Evolutionary conservation across 805 yeast genomes (phyloP), one percentile per base, ranked within the genome.

Genomic region (Zygoascus bituminiphila): DNA sequence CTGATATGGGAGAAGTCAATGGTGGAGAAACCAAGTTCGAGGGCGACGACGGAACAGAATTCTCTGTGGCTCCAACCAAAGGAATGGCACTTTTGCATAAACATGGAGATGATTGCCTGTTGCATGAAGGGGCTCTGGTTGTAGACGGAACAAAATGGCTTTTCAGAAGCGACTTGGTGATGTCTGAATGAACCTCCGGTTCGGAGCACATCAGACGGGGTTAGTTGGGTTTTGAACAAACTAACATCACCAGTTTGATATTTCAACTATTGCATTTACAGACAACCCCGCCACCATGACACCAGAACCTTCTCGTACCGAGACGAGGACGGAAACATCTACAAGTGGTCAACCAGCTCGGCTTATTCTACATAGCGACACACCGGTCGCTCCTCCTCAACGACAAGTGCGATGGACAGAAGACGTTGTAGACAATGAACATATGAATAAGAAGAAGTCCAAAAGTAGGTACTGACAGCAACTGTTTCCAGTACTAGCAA

Each of bases 391-490:
- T n/a, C 26, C 35, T 3, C 12, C 48, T 14, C 67, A 74, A 46
- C 73, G 79, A 10, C 72, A 76, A 37, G 96, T 91, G 0, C 73
- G 79, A 46, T 91, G 97, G 96, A 73, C 81, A 6, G 85, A 83
- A 33, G 95, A 82, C 42, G 89, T 87, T 2, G 74, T 93, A 4
- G 98, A 91, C 63, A 91, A 91, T 63, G 98, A 91, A 66, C 67
- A 84, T 61, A 72, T 93, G 84, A 77, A 83, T 60, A 86, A 79
- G 69, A 93, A 93, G 70, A 88, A 88, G 62, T 78, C 95, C 10
- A 91, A 91, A 65, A 83, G 54, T 51, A 44, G 39, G 54, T 49
- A n/a, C n/a, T n/a, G n/a, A n/a, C n/a, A n/a, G n/a, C n/a, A n/a
- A n/a, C n/a, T n/a, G n/a, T n/a, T n/a, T n/a, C n/a, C n/a, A n/a